Evolutionary conservation across 139 green algal genomes (phyloP), one percentile per base, ranked within the genome.

Genomic region (Mesostigma viride): DNA sequence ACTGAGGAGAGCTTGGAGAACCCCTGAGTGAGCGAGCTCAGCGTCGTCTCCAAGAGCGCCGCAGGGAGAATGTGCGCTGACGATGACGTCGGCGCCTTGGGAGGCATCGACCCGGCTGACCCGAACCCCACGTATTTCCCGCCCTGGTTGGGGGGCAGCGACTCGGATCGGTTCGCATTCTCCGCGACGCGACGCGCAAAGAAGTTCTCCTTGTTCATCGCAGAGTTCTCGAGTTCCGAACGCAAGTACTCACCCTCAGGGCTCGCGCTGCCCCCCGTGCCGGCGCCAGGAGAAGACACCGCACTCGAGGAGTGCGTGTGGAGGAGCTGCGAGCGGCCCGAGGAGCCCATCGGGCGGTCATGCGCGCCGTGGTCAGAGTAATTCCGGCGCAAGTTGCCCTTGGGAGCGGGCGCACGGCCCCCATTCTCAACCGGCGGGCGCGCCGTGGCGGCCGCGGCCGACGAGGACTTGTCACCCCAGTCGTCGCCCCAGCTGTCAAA

Each of bases 51-150:
- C n/a, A n/a, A n/a, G n/a, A n/a, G n/a, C n/a, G n/a, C n/a, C n/a
- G n/a, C n/a, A n/a, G n/a, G n/a, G n/a, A n/a, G n/a, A n/a, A n/a
- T n/a, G n/a, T n/a, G n/a, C n/a, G n/a, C n/a, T n/a, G n/a, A n/a
- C n/a, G n/a, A n/a, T n/a, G n/a, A n/a, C n/a, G n/a, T n/a, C n/a
- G n/a, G n/a, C n/a, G n/a, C n/a, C n/a, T n/a, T n/a, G n/a, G n/a
- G n/a, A n/a, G n/a, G n/a, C n/a, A n/a, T n/a, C n/a, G n/a, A n/a
- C n/a, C n/a, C n/a, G n/a, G 68, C 62, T 20, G 65, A 96, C 26
- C 92, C 92, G 83, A 98, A 98, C 0, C 92, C 92, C 2, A 98
- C 91, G 64, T 95, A 98, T 81, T 98, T 98, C 57, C 92, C 92
- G 31, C 91, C 91, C 82, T 96, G 91, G 78, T 47, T 95, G 40